These are phyloP conservation scores for Talaromyces sp. DNA, from an alignment of 2,329 filamentous ascomycete genomes.

Conservation along the genomic window DNA sequence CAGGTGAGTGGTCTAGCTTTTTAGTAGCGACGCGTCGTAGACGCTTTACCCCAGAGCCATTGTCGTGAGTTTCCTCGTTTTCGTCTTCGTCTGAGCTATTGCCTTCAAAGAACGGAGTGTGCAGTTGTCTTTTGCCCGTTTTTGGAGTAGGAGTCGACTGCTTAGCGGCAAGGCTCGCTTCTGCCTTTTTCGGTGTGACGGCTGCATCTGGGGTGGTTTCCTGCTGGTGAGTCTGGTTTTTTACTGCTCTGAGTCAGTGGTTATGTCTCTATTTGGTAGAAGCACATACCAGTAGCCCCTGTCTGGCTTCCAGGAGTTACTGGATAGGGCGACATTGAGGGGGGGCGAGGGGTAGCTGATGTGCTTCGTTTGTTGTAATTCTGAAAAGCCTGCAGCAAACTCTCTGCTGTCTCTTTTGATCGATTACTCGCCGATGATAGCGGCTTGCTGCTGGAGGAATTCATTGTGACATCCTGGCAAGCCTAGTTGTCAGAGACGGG, in stretches of 20 bases:
- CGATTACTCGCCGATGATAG: background rate
- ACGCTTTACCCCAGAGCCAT: background rate
- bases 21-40: background rate
- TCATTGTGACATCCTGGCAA: background rate
- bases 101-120: background rate
- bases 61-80: background rate
- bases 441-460: background rate
- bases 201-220: background rate
- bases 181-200: background rate
- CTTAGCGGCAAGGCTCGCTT: background rate
- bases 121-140: background rate
- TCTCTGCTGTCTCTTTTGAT: background rate
- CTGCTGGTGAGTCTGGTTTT: background rate
- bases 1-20: background rate
- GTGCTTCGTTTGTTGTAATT: background rate
- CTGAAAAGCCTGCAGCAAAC: conserved; percentile 3
- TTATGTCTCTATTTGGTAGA: background rate
- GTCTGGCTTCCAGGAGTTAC: background rate
- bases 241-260: background rate
- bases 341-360: background rate
- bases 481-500: background rate
- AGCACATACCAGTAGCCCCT: background rate
- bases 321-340: background rate
- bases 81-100: background rate
- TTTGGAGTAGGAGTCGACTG: background rate